Percentiles rank a stretch among this genome's conserved stretches.
Evolutionary conservation across 257 asterid genomes (phyloP).

Genomic region (Solanum tacnaense): DNA sequence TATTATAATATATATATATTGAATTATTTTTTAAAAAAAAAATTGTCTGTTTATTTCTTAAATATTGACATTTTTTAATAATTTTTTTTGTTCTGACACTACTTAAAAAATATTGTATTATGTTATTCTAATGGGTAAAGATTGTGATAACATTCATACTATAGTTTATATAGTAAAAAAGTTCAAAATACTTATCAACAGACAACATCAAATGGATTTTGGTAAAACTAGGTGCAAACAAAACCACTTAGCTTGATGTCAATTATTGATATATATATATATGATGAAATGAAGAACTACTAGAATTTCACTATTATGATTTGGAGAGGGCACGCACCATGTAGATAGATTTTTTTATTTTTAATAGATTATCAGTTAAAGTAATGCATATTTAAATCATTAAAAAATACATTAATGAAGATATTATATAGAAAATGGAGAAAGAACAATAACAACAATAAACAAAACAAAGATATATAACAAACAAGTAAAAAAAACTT

Average conservation of each 20-base stretch:
- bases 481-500: not conserved
- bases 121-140: not conserved
- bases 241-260: not conserved
- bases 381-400: too few relatives aligned
- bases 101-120: too few relatives aligned
- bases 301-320: too few relatives aligned
- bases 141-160: not conserved
- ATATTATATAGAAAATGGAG: too few relatives aligned
- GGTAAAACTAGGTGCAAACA: not conserved
- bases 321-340: not conserved
- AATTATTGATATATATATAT: not conserved
- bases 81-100: too few relatives aligned
- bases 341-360: too few relatives aligned
- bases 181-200: not conserved
- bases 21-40: too few relatives aligned
- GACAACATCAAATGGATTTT: not conserved
- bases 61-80: too few relatives aligned
- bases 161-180: not conserved
- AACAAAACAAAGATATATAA: not conserved
- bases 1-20: too few relatives aligned
- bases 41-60: too few relatives aligned
- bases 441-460: not conserved
- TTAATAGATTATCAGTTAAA: too few relatives aligned
- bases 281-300: not conserved
- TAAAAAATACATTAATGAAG: not conserved